Base-by-base conservation (phyloP, 2,329 filamentous ascomycete genomes). In the Penicillium sp. region DNA sequence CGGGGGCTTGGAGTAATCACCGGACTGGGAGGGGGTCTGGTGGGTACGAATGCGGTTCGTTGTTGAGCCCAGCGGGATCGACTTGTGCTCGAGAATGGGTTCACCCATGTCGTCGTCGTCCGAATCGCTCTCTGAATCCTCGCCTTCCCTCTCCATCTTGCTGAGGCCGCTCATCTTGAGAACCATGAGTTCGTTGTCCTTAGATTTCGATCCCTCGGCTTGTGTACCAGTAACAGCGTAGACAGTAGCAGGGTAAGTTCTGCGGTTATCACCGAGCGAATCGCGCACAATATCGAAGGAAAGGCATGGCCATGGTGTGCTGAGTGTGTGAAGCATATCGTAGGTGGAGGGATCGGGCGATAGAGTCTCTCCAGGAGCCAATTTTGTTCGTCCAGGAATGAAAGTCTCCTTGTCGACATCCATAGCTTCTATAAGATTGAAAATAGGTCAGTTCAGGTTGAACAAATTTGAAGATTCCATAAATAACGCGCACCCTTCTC, bases 171-270 rank as follows among this genome's bases (percentile, higher is more conserved):
- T 95, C 67, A 98, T 84, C 74, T 97, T 97, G 81, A 96, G 88
- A 34, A 97, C 83, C 82, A 97, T 84, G 64, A 98, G 75, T 71
- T 94, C 83, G 69, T 98, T 98, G 64, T 98, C 93, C 68, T 83
- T 85, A 43, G 85, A 78, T 58, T 83, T 79, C 43, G 77, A 75
- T 51, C 73, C 76, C 61, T 91, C 90, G 34, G 93, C 93, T 74
- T 98, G 93, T 12, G 93, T 98, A 53, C 93, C 93, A 17, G 89
- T 84, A 29, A 97, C 90, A 10, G 90, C 85, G 73, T 97, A 98
- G 73, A 96, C 85, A 52, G 91, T 96, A 44, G 89, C 88, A 24
- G 93, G 93, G 71, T 94, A 98, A n/a, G 85, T 83, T 69, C 85
- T 94, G 64, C 93, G 85, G 69, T 88, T 83, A 66, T 95, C 85